These are phyloP conservation scores for Hypoxylon sp. DNA, from an alignment of 2,329 filamentous ascomycete genomes.

Conservation along the genomic window DNA sequence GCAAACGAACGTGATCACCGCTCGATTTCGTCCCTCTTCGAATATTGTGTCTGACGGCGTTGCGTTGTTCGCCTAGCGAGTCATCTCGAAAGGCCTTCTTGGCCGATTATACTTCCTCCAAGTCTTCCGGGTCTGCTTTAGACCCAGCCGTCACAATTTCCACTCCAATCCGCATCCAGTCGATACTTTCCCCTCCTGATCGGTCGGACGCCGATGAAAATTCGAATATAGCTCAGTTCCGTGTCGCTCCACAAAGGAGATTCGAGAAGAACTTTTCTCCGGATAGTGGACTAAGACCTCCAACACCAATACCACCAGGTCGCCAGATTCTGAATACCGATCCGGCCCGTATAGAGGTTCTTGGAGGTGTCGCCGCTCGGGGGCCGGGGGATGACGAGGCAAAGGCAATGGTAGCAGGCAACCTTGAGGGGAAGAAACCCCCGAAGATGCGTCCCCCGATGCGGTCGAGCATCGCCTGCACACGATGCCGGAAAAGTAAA, in stretches of 20 bases:
- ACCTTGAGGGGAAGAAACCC: constrained; percentile 60
- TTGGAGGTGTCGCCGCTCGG: constrained; percentile 46
- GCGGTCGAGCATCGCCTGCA: constrained; percentile 85
- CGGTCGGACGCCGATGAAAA: constrained; percentile 59
- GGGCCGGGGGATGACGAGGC: constrained; percentile 53
- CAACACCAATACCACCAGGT: constrained; percentile 50
- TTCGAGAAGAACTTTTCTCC: constrained; percentile 56
- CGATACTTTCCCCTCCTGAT: constrained; percentile 65
- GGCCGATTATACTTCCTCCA: constrained; percentile 39
- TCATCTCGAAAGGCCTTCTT: constrained; percentile 28
- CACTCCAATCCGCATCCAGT: constrained; percentile 66
- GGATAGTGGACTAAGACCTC: constrained; percentile 51
- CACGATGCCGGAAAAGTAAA: constrained; percentile 82
- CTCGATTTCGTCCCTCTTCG: constrained; percentile 12
- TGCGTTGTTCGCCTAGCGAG: constrained; percentile 37
- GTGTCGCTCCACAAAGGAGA: constrained; percentile 57
- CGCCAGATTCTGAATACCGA: constrained; percentile 50
- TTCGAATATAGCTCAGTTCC: constrained; percentile 52
- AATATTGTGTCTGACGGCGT: constrained; percentile 34
- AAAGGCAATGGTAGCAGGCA: constrained; percentile 54
- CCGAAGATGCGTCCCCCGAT: constrained; percentile 67
- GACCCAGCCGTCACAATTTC: constrained; percentile 66
- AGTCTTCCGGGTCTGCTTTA: constrained; percentile 55
- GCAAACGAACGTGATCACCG: constrained; percentile 31
- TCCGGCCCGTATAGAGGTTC: constrained; percentile 42